Percentiles rank a stretch among this genome's conserved stretches.
phyloP scores from a whole-genome alignment of 108 stramenopile species.

The Cyclostephanos invisitatus region DNA sequence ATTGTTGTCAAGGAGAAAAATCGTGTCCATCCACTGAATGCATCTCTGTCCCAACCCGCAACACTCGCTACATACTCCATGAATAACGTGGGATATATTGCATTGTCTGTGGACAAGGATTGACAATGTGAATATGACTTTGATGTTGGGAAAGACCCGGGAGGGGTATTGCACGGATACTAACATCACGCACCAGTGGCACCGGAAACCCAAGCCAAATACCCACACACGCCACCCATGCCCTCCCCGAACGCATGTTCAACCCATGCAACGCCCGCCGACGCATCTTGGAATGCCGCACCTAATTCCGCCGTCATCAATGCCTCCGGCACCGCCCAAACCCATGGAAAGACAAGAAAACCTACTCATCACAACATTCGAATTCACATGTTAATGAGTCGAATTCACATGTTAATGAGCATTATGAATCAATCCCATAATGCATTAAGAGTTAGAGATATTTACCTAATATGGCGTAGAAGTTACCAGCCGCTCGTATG shows the following conservation, averaged over 20 bases:
- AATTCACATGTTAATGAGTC: background rate
- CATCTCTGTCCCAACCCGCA: conserved; percentile 23
- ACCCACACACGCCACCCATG: conserved; percentile 87
- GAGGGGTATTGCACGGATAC: background rate
- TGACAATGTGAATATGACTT: background rate
- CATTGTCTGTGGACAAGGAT: conserved; percentile 30
- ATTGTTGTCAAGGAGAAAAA: conserved; percentile 50
- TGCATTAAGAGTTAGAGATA: background rate
- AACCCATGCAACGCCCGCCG: conserved; percentile 78
- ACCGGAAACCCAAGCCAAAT: conserved; percentile 88
- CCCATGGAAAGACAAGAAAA: conserved; percentile 59
- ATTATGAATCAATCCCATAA: background rate
- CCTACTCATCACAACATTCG: background rate
- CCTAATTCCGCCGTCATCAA: conserved; percentile 75
- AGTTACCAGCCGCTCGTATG: conserved; percentile 83
- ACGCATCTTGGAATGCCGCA: conserved; percentile 62
- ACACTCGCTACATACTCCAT: conserved; percentile 36
- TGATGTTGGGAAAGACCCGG: background rate
- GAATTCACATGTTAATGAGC: background rate
- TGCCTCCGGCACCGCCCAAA: conserved; percentile 79
- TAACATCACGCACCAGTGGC: conserved; percentile 52
- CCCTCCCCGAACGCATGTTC: conserved; percentile 72
- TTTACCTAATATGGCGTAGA: conserved; percentile 71
- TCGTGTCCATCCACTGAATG: conserved; percentile 9
- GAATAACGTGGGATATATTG: conserved; percentile 41